A percentile compares a stretch with the other conserved stretches of the same genome.
These are phyloP conservation scores for Fusarium subtropicale DNA, from an alignment of 2,329 filamentous ascomycete genomes.

Conservation along the genomic window DNA sequence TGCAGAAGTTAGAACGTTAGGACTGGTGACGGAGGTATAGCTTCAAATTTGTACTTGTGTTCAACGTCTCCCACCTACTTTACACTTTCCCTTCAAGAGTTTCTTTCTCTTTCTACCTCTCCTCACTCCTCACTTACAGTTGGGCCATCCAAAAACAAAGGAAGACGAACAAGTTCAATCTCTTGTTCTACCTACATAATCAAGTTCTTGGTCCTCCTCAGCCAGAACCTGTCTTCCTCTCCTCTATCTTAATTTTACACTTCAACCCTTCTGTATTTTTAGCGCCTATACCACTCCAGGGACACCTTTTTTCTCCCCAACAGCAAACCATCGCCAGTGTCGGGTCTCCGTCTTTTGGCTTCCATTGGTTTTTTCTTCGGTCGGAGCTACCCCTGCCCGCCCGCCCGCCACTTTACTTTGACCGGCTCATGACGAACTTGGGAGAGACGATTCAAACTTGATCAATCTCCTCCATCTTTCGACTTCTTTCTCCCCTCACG, in stretches of 20 bases:
- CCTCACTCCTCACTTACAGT: slow-evolving; percentile 7
- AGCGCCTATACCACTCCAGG: slow-evolving; percentile 44
- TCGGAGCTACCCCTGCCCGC: slow-evolving; percentile 46
- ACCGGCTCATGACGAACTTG: slow-evolving; percentile 49
- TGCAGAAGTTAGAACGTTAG: not conserved
- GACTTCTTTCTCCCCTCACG: slow-evolving; percentile 18
- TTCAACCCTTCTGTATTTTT: slow-evolving; percentile 46
- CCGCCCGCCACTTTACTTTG: slow-evolving; percentile 32
- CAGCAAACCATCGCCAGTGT: slow-evolving; percentile 22
- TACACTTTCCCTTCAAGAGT: slow-evolving; percentile 6
- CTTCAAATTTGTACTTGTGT: slow-evolving; percentile 41
- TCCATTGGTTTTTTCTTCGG: slow-evolving; percentile 35
- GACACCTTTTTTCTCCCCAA: slow-evolving; percentile 37
- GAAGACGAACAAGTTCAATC: slow-evolving; percentile 29
- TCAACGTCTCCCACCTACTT: slow-evolving; percentile 39
- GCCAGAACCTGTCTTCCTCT: slow-evolving; percentile 30
- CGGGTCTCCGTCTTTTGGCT: slow-evolving; percentile 2
- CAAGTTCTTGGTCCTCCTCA: slow-evolving; percentile 25
- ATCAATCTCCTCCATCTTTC: slow-evolving; percentile 29
- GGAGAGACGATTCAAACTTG: slow-evolving; percentile 38
- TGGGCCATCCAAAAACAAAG: not conserved
- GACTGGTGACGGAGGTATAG: not conserved
- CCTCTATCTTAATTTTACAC: slow-evolving; percentile 35
- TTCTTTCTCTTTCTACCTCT: slow-evolving; percentile 8
- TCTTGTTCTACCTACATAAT: slow-evolving; percentile 37